Evolutionary conservation across 202 grass and related monocot species (phyloP), one percentile per base, ranked within the genome.

Genomic region (Panicum virgatum): DNA sequence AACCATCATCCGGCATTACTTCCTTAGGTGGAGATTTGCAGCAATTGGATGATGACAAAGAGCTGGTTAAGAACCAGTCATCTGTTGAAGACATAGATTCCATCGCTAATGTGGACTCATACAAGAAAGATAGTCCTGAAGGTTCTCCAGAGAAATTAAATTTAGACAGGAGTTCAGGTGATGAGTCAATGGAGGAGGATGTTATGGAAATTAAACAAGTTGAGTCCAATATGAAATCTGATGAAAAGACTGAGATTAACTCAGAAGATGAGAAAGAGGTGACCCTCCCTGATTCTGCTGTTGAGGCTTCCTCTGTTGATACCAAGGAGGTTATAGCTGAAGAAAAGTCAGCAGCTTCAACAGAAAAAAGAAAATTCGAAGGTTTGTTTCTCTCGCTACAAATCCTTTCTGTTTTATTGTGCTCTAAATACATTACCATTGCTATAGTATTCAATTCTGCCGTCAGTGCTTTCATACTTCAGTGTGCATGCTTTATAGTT

Each of bases 121-220:
- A 66, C 89, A 94, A 90, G 83, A 89, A 86, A 84, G 84, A 86
- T 73, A 82, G 80, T 73, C 76, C 86, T 84, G 91, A 94, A 76
- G 87, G 59, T 58, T 99, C 91, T 82, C 89, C 96, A 80, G 92
- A 98, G 76, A 98, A 96, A 96, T 79, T 98, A 85, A 96, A 92
- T 82, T 86, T 96, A 91, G 96, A 98, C 87, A 91, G 92, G 93
- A 96, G 91, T 88, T 99, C 96, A 83, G 89, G 92, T 85, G 96
- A 99, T 85, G 96, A 99, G 59, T 99, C 91, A 64, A 90, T 99
- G 93, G 96, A 99, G 78, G 96, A 96, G 77, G 95, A 94, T 94
- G 82, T 91, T 27, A 69, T 80, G 36, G 95, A 97, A 69, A 86
- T 75, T 76, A 97, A 90, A 69, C 87, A 94, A 82, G 90, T 84